Conservation (phyloP, 768 basidiomycete genomes). For the Roridomyces roridus region DNA sequence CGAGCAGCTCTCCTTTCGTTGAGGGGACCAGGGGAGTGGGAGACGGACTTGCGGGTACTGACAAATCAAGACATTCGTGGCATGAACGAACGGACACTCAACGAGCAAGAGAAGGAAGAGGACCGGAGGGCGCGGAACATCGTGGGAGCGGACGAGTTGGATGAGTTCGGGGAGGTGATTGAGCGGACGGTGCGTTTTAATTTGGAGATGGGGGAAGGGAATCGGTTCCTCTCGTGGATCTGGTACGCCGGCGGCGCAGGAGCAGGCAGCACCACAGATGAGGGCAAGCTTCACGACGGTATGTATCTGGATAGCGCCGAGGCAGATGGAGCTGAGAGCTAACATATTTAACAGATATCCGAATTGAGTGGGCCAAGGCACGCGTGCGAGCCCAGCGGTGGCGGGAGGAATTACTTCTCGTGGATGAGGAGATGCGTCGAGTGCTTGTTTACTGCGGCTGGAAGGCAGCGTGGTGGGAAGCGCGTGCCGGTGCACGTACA, state of each 20-base stretch:
- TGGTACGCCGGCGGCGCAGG: conserved; percentile 14
- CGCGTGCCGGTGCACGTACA: no score
- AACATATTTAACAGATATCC: no score
- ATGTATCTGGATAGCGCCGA: background rate
- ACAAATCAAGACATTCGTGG: conserved; percentile 15
- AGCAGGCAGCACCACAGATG: background rate
- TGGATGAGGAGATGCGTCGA: no score
- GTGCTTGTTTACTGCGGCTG: no score
- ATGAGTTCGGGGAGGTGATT: background rate
- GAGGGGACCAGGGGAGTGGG: conserved; percentile 22
- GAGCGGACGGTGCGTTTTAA: conserved; percentile 4
- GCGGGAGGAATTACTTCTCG: no score
- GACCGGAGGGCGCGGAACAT: background rate
- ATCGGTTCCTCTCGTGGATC: conserved; percentile 23
- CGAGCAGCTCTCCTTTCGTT: conserved; percentile 5
- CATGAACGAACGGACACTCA: conserved; percentile 20
- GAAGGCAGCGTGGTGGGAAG: no score
- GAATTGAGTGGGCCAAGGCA: no score
- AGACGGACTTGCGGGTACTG: conserved; percentile 8
- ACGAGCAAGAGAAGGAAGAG: conserved; percentile 27
- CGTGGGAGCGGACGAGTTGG: background rate
- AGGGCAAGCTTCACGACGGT: conserved; percentile 15
- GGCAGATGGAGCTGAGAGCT: no score
- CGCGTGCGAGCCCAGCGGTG: no score
- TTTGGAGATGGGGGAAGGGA: conserved; percentile 19